Evolutionary conservation across 2,329 filamentous ascomycete species (phyloP).

Genomic region (Aspergillus hortae): DNA sequence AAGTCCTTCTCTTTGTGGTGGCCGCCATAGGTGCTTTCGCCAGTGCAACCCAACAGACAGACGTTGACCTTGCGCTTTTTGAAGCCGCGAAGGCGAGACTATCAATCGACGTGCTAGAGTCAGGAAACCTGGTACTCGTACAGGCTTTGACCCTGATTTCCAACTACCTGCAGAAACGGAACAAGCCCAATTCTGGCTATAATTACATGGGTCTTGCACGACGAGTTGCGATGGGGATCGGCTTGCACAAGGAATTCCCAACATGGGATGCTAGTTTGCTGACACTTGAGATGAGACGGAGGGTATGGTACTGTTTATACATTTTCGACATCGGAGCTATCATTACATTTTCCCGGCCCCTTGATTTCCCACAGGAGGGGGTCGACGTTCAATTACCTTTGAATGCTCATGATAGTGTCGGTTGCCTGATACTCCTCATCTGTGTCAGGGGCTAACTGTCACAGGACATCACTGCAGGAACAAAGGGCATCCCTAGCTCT

Average conservation of each 20-base stretch:
- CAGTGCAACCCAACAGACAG: slow-evolving; percentile 17
- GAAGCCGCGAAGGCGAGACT: slow-evolving; percentile 37
- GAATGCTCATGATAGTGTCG: slow-evolving; percentile 28
- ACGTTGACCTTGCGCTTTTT: slow-evolving; percentile 33
- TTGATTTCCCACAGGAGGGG: slow-evolving; percentile 35
- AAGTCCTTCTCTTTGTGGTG: slow-evolving; percentile 34
- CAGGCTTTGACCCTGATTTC: slow-evolving; percentile 40
- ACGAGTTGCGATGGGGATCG: slow-evolving; percentile 41
- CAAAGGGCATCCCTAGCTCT: background rate
- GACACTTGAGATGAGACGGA: slow-evolving; percentile 24
- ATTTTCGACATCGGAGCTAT: slow-evolving; percentile 40
- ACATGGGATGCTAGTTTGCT: slow-evolving; percentile 30
- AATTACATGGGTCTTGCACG: slow-evolving; percentile 40
- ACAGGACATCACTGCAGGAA: background rate
- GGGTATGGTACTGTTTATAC: slow-evolving; percentile 29
- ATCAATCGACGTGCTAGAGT: slow-evolving; percentile 36
- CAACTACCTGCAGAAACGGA: slow-evolving; percentile 41
- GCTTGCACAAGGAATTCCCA: slow-evolving; percentile 41
- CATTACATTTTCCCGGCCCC: slow-evolving; percentile 42
- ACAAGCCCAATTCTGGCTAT: slow-evolving; percentile 42
- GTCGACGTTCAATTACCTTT: slow-evolving; percentile 35
- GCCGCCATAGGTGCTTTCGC: slow-evolving; percentile 35
- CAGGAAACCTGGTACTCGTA: slow-evolving; percentile 39
- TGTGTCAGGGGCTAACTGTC: background rate
- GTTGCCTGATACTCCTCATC: background rate